Conservation (phyloP, 352 stramenopile genomes). For the Pythium volutum region DNA sequence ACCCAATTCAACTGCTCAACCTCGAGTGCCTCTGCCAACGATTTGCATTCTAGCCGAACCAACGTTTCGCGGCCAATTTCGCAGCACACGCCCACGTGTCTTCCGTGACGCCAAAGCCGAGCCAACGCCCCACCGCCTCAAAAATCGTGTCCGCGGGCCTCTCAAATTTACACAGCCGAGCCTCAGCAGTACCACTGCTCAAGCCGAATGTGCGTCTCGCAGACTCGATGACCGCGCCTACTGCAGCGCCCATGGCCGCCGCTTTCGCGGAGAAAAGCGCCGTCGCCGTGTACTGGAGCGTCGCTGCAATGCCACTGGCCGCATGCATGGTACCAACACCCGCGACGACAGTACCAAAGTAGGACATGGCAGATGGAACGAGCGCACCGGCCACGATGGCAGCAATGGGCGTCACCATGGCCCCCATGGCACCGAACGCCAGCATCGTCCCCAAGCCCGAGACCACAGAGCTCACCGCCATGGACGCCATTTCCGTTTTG, state of each 20-base stretch:
- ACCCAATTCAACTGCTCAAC: too few relatives aligned
- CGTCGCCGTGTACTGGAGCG: slow-evolving; percentile 1
- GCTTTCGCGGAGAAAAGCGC: not conserved
- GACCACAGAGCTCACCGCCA: not conserved
- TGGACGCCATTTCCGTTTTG: not conserved
- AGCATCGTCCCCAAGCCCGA: not conserved
- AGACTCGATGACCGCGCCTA: not conserved
- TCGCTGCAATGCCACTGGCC: not conserved
- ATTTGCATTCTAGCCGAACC: too few relatives aligned
- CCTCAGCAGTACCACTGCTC: not conserved
- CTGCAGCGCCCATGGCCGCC: not conserved
- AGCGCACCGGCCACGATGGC: slow-evolving; percentile 9
- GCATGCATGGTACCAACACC: slow-evolving; percentile 6
- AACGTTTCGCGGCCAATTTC: not conserved
- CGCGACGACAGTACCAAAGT: not conserved
- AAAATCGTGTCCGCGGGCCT: not conserved
- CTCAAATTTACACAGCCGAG: not conserved
- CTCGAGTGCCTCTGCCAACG: too few relatives aligned
- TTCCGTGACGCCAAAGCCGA: not conserved
- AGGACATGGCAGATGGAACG: not conserved
- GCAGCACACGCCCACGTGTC: not conserved
- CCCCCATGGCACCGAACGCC: not conserved
- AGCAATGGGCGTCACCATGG: not conserved
- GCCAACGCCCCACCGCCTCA: not conserved
- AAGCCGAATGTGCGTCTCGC: not conserved